These are phyloP conservation scores for Oryza coarctata DNA, from an alignment of 176 grass and related monocot genomes.

Conservation along the genomic window DNA sequence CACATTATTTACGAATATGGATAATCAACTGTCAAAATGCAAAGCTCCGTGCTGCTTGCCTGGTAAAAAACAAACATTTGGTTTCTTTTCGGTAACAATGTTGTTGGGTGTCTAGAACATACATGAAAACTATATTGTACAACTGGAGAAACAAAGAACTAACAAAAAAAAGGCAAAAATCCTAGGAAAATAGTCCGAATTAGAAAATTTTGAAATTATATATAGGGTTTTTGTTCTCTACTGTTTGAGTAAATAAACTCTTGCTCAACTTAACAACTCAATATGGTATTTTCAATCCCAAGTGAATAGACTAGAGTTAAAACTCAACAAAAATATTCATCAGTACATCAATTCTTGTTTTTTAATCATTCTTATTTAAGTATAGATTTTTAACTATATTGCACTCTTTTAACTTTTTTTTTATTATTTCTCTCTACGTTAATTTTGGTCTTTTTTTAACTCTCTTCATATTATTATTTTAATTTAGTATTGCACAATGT, in stretches of 20 bases:
- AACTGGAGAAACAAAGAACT: constrained; percentile 7
- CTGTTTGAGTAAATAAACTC: neutral
- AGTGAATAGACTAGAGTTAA: too few species aligned
- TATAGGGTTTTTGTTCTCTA: neutral
- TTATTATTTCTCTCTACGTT: too few species aligned
- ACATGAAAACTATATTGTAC: neutral
- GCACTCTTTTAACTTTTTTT: too few species aligned
- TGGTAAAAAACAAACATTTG: neutral
- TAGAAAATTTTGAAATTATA: neutral
- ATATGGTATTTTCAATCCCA: too few species aligned
- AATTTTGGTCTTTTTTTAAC: too few species aligned
- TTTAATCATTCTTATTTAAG: too few species aligned
- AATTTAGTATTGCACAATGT: too few species aligned
- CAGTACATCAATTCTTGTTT: too few species aligned
- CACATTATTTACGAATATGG: neutral
- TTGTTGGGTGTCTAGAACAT: neutral
- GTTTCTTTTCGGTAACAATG: neutral
- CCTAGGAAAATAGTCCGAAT: neutral
- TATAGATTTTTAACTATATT: too few species aligned
- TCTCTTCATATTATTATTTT: too few species aligned
- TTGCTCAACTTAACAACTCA: too few species aligned
- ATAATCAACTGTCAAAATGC: neutral
- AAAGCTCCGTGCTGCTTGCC: neutral
- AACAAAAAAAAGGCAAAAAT: neutral
- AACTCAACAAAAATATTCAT: too few species aligned